phyloP scores from a whole-genome alignment of 192 early-diverging fungal species.

The Backusella mclennaniae region DNA sequence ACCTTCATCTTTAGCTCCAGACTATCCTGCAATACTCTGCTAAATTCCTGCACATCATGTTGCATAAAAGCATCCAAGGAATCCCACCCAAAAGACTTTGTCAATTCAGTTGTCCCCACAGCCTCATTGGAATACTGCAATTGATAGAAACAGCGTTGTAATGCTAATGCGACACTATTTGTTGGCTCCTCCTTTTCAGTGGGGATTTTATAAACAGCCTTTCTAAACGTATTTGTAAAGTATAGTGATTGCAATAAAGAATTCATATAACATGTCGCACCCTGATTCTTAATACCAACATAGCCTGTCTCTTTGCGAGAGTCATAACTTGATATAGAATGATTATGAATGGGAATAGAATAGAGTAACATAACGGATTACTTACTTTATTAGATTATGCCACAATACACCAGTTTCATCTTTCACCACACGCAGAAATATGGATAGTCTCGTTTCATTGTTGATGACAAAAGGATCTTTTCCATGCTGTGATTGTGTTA shows the following conservation, averaged over 20 bases:
- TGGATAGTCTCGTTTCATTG: conserved; percentile 64
- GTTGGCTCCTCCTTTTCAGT: conserved; percentile 86
- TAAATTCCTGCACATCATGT: conserved; percentile 98
- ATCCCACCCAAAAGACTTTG: conserved; percentile 98
- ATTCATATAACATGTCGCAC: conserved; percentile 99
- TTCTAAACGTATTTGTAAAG: conserved; percentile 92
- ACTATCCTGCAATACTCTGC: conserved; percentile 95
- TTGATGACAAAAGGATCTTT: conserved; percentile 60
- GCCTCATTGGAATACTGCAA: conserved; percentile 70
- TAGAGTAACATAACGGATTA: too few species aligned
- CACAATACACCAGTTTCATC: conserved; percentile 92
- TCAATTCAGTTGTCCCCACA: conserved; percentile 92
- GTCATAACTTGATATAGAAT: conserved; percentile 61
- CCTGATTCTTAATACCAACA: conserved; percentile 96
- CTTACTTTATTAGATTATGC: conserved; percentile 89
- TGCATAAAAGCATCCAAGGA: conserved; percentile 93
- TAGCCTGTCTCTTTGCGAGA: conserved; percentile 87
- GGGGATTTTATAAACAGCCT: conserved; percentile 89
- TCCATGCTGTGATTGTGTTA: conserved; percentile 29
- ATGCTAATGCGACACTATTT: conserved; percentile 84
- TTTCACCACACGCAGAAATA: conserved; percentile 73
- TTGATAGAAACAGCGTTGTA: conserved; percentile 94
- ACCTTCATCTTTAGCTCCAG: conserved; percentile 98
- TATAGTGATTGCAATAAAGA: conserved; percentile 93
- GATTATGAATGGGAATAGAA: too few species aligned